Conservation (phyloP, 2,329 filamentous ascomycete genomes). For the Colletotrichum coccodes region DNA sequence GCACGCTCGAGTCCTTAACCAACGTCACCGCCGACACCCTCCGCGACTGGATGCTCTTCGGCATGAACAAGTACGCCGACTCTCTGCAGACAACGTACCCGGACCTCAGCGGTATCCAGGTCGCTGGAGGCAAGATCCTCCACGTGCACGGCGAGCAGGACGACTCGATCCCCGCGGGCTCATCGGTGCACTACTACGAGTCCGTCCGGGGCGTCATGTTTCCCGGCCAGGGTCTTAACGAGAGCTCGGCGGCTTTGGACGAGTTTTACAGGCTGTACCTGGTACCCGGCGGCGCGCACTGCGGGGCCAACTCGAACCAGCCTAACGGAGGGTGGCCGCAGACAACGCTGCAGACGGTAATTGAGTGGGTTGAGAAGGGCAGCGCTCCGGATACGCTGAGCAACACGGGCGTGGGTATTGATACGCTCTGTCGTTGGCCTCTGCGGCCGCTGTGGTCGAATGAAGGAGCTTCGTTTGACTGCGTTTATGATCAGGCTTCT, state of each 20-base stretch:
- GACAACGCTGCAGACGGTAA: conserved; percentile 55
- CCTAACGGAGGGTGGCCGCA: conserved; percentile 35
- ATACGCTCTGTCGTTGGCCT: conserved; percentile 53
- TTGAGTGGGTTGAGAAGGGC: conserved; percentile 64
- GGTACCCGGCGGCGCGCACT: conserved; percentile 63
- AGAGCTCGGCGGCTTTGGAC: conserved; percentile 21
- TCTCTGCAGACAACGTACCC: conserved; percentile 47
- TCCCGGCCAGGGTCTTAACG: conserved; percentile 46
- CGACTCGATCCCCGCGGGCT: conserved; percentile 45
- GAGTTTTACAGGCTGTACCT: conserved; percentile 53
- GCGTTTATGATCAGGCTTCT: conserved; percentile 22
- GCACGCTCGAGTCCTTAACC: conserved; percentile 50
- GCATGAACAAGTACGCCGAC: conserved; percentile 48
- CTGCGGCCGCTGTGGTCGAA: conserved; percentile 50
- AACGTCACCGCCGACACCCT: conserved; percentile 64
- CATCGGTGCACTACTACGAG: conserved; percentile 43
- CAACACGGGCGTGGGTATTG: conserved; percentile 48
- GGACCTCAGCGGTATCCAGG: conserved; percentile 41
- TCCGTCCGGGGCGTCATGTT: conserved; percentile 62
- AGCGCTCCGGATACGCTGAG: conserved; percentile 54
- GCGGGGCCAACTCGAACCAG: conserved; percentile 56
- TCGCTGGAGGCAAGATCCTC: conserved; percentile 53
- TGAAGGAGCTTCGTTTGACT: background rate
- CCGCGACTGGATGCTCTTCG: conserved; percentile 60
- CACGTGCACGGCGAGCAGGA: conserved; percentile 54